phyloP scores from a whole-genome alignment of 108 stramenopile genomes.

The Nitzschia sp. region DNA sequence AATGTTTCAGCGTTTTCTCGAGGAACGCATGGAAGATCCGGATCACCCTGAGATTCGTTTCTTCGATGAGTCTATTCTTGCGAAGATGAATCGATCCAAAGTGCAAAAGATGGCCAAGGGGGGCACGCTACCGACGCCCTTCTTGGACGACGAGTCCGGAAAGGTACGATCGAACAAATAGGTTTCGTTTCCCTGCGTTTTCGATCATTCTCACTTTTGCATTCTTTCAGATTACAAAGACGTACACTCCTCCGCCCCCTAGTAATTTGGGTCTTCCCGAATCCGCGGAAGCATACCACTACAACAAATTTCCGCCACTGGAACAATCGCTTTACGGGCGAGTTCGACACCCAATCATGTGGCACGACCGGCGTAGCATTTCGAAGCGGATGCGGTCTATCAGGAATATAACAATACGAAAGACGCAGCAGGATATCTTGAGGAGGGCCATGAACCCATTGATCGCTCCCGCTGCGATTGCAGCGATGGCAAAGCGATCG shows the following conservation, averaged over 20 bases:
- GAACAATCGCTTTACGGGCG: conserved; percentile 38
- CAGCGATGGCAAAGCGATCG: conserved; percentile 13
- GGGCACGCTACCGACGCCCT: conserved; percentile 63
- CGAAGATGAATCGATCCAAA: conserved; percentile 81
- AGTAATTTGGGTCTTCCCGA: conserved; percentile 55
- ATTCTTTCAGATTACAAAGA: conserved; percentile 31
- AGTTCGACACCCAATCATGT: conserved; percentile 36
- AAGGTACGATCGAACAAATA: conserved; percentile 5
- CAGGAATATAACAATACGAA: conserved; percentile 3
- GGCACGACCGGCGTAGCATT: conserved; percentile 15
- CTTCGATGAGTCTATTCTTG: conserved; percentile 88
- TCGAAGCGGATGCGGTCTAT: not conserved
- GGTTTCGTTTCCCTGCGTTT: too few relatives aligned
- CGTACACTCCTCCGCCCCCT: conserved; percentile 57
- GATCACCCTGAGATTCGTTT: conserved; percentile 75
- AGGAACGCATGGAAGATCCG: conserved; percentile 57
- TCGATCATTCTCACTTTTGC: not conserved
- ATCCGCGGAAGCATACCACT: conserved; percentile 37
- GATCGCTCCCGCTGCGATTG: conserved; percentile 14
- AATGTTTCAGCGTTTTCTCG: conserved; percentile 79
- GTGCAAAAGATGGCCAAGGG: conserved; percentile 38
- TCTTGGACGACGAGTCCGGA: conserved; percentile 60
- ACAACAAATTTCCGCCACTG: conserved; percentile 50
- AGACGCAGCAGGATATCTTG: conserved; percentile 32
- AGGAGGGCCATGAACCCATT: conserved; percentile 20